phyloP scores from a whole-genome alignment of 2,329 filamentous ascomycete genomes.

The Ceratocystis eucalypticola region DNA sequence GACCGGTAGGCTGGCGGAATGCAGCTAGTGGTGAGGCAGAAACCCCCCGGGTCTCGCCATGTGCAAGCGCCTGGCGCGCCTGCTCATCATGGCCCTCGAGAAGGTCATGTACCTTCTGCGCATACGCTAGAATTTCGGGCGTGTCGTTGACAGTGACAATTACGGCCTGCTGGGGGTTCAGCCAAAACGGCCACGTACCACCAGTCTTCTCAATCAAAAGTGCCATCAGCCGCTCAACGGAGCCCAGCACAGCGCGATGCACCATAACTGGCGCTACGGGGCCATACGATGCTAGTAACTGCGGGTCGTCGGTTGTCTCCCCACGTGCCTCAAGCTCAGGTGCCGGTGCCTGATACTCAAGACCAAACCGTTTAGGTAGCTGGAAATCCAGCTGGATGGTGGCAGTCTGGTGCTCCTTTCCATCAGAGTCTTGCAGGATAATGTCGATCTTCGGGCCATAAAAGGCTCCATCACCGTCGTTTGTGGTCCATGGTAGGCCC shows the following conservation, averaged over 20 bases:
- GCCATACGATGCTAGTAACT: constrained; percentile 39
- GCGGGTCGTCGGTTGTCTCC: constrained; percentile 36
- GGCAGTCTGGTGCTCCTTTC: constrained; percentile 78
- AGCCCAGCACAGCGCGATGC: constrained; percentile 73
- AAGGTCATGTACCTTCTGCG: constrained; percentile 34
- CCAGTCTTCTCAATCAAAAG: constrained; percentile 72
- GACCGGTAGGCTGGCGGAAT: constrained; percentile 41
- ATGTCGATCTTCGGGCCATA: constrained; percentile 91
- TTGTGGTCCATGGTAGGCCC: constrained; percentile 57
- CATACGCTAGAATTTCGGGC: constrained; percentile 38
- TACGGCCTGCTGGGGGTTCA: constrained; percentile 65
- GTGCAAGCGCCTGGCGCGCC: constrained; percentile 20
- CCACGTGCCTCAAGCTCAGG: constrained; percentile 46
- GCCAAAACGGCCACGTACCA: constrained; percentile 76
- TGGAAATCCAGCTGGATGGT: constrained; percentile 87
- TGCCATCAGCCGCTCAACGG: constrained; percentile 72
- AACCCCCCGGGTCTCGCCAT: constrained; percentile 19
- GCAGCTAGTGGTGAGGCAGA: constrained; percentile 26
- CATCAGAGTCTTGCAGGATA: constrained; percentile 62
- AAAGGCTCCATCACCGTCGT: constrained; percentile 74
- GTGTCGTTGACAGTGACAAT: constrained; percentile 59
- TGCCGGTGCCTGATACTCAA: constrained; percentile 59
- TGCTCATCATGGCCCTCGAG: constrained; percentile 29
- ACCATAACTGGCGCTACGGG: constrained; percentile 61
- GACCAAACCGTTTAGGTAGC: constrained; percentile 64